Evolutionary conservation across 139 green algal species (phyloP), one percentile per base, ranked within the genome.

Genomic region (Tetradesmus obliquus): DNA sequence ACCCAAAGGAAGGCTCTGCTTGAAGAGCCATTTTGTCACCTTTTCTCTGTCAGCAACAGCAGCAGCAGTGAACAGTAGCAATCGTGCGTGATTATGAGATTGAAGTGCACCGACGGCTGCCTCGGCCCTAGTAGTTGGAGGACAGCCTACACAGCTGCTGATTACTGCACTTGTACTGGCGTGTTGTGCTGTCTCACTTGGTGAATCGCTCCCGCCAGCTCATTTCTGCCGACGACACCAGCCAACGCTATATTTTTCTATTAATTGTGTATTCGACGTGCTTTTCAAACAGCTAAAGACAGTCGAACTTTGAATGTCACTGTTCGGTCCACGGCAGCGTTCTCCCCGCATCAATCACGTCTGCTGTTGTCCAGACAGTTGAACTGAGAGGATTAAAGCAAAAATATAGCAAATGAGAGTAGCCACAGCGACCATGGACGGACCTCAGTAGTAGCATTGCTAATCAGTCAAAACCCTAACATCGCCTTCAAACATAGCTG

Each of bases 1-100:
- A 96, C 94, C 94, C 3, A 95, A 51, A 2, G 92, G 93, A n/a
- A 96, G 79, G 69, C 94, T 94, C 24, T 96, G 93, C 91, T 96
- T 95, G 13, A 95, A 89, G 2, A 95, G 74, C 55, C 94, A 96
- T 57, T 91, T 93, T 72, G 94, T 94, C 15, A 92, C 82, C 66
- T 90, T 92, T 1, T 92, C 90, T 55, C 74, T 94, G 87, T 20
- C 71, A 8, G 22, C 19, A 15, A 24, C 22, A 24, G 51, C 51
- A 58, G 80, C 80, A 85, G 51, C 9, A 62, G 32, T 13, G 1
- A 1, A 10, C 51, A n/a, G 66, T 19, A 17, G n/a, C 66, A 76
- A 13, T 17, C 12, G 17, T 3, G 12, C 15, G 17, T 24, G 60
- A 32, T 45, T 45, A 45, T 45, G 32, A 45, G 32, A 45, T 45